These are phyloP conservation scores for Speleostelium caveatum DNA, from an alignment of 78 protist species.

Conservation along the genomic window DNA sequence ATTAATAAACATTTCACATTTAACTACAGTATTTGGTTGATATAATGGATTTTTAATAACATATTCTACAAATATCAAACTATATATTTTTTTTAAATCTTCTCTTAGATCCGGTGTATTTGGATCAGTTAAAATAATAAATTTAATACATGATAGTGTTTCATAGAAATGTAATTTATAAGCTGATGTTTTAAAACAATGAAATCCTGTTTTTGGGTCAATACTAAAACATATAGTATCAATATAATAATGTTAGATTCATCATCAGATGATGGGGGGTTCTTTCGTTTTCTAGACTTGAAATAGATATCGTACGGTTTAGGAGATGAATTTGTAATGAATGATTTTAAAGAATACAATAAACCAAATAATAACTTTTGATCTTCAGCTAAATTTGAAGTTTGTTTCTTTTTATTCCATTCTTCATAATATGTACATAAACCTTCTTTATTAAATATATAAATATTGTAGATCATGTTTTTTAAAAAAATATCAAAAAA, in stretches of 20 bases:
- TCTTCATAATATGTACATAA: conserved; percentile 70
- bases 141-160: conserved; percentile 75
- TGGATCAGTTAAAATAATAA: conserved; percentile 77
- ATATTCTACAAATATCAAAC: conserved; percentile 71
- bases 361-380: conserved; percentile 84
- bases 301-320: conserved; percentile 65
- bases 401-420: conserved; percentile 64
- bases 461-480: conserved; percentile 68
- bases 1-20: conserved; percentile 51
- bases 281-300: not conserved
- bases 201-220: conserved; percentile 58
- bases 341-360: conserved; percentile 69
- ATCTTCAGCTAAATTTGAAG: conserved; percentile 63
- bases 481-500: not conserved
- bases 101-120: conserved; percentile 77
- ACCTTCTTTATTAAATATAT: conserved; percentile 76
- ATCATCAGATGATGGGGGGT: no score
- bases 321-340: conserved; percentile 53
- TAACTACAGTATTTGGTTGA: conserved; percentile 26
- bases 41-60: conserved; percentile 82
- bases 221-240: conserved; percentile 30
- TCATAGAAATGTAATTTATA: conserved; percentile 84
- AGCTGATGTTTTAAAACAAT: conserved; percentile 69
- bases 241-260: not conserved
- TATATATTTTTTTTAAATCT: conserved; percentile 61